Percentiles rank a stretch among this genome's conserved stretches.
phyloP scores from a whole-genome alignment of 768 basidiomycete species.

The Butyriboletus loyo region DNA sequence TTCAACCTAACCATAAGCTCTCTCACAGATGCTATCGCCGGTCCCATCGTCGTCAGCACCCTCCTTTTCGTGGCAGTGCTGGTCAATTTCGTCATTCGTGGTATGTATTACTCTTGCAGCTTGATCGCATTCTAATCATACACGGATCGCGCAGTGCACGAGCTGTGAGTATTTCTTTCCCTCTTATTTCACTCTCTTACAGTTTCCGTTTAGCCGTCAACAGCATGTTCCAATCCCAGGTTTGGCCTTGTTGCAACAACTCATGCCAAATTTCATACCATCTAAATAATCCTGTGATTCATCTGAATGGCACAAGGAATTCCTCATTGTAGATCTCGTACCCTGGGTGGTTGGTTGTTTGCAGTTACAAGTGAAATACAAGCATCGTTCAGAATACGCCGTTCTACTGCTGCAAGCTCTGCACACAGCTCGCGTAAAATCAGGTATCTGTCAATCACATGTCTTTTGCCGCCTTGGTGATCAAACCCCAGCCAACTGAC shows the following conservation, averaged over 20 bases:
- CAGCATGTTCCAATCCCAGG: conserved; percentile 30
- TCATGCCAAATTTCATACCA: conserved; percentile 19
- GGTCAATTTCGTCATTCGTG: conserved; percentile 83
- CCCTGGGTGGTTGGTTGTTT: background rate
- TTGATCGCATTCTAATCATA: conserved; percentile 2
- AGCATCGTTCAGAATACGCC: background rate
- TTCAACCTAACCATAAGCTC: background rate
- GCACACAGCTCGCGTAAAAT: background rate
- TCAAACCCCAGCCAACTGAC: background rate
- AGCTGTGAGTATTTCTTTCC: conserved; percentile 44
- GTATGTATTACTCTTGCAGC: conserved; percentile 41
- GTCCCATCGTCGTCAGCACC: conserved; percentile 79
- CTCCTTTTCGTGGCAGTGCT: conserved; percentile 86
- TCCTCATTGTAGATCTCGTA: background rate
- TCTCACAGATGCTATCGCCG: conserved; percentile 67
- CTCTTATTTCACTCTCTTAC: background rate
- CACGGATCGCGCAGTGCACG: conserved; percentile 44
- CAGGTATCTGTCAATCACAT: background rate
- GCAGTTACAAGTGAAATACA: background rate
- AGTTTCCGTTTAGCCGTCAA: conserved; percentile 17
- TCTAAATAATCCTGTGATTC: conserved; percentile 5
- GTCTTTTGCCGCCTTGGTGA: background rate
- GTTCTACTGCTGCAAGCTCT: background rate
- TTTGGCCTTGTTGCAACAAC: conserved; percentile 22
- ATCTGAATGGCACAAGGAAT: background rate